These are phyloP conservation scores for Arthroderma sp. DNA, from an alignment of 2,329 filamentous ascomycete genomes.

Conservation along the genomic window DNA sequence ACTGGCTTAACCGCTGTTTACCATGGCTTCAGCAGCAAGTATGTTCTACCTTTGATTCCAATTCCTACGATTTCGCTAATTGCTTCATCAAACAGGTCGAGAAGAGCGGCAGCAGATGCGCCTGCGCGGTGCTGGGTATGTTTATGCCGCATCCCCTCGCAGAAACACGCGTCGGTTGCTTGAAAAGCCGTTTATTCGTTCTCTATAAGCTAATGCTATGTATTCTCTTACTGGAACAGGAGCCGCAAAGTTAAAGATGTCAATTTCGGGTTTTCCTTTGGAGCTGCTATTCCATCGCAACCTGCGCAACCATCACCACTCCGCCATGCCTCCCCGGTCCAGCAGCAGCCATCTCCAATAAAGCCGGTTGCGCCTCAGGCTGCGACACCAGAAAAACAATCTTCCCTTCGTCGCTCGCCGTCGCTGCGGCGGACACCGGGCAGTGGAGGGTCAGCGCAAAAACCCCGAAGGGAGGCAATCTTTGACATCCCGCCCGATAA, in stretches of 20 bases:
- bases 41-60: constrained; percentile 9
- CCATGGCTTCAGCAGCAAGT: constrained; percentile 25
- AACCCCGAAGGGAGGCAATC: constrained; percentile 16
- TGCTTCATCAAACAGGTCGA: constrained; percentile 26
- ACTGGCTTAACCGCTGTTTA: constrained; percentile 2
- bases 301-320: constrained; percentile 16
- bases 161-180: constrained; percentile 1
- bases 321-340: constrained; percentile 8
- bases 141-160: constrained; percentile 10
- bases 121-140: constrained; percentile 45
- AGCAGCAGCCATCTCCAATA: neutral
- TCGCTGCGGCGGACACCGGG: constrained; percentile 11
- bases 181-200: constrained; percentile 13
- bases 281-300: constrained; percentile 15
- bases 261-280: constrained; percentile 39
- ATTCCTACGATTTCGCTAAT: neutral
- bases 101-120: constrained; percentile 44
- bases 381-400: constrained; percentile 8
- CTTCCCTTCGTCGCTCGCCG: constrained; percentile 9
- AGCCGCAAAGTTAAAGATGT: constrained; percentile 35
- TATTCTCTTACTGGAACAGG: constrained; percentile 18
- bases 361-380: constrained; percentile 3
- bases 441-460: constrained; percentile 14
- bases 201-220: constrained; percentile 3
- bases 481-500: constrained; percentile 26